Conservation (phyloP, 768 basidiomycete species). For the Amanita jacksonii region DNA sequence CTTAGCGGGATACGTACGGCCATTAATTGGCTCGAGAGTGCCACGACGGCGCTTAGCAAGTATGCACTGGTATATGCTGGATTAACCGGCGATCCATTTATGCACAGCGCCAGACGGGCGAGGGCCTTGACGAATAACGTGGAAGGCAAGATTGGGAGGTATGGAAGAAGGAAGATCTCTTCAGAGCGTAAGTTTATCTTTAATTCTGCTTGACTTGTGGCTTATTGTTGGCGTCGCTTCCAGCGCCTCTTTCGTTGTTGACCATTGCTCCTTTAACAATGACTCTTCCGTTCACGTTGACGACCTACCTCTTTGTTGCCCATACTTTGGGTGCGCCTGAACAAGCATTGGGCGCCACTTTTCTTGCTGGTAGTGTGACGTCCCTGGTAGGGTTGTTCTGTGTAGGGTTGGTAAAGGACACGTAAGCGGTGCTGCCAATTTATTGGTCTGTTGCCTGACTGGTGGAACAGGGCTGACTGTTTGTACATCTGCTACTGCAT, state of each 20-base stretch:
- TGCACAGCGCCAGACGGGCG: conserved; percentile 41
- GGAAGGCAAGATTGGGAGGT: conserved; percentile 23
- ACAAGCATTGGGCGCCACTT: conserved; percentile 63
- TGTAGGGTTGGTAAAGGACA: conserved; percentile 70
- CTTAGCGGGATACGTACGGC: conserved; percentile 35
- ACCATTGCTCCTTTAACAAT: conserved; percentile 71
- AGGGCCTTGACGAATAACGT: conserved; percentile 31
- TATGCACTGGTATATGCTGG: conserved; percentile 65
- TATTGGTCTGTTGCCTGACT: not conserved
- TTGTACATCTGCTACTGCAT: conserved; percentile 41
- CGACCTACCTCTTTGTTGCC: conserved; percentile 84
- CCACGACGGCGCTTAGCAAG: conserved; percentile 48
- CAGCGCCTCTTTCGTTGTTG: conserved; percentile 62
- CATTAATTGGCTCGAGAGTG: conserved; percentile 41
- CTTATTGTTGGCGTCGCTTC: conserved; percentile 5
- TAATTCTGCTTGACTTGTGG: not conserved
- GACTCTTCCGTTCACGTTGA: conserved; percentile 72
- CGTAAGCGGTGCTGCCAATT: conserved; percentile 22
- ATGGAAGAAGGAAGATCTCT: conserved; percentile 38
- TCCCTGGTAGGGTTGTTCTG: conserved; percentile 79
- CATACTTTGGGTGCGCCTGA: conserved; percentile 64
- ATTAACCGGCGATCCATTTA: conserved; percentile 65
- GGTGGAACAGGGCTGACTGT: conserved; percentile 28
- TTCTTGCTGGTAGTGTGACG: conserved; percentile 72
- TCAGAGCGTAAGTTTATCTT: conserved; percentile 43